Base-by-base conservation (phyloP, 2,329 filamentous ascomycete species). In the Pestalotiopsis sp. region DNA sequence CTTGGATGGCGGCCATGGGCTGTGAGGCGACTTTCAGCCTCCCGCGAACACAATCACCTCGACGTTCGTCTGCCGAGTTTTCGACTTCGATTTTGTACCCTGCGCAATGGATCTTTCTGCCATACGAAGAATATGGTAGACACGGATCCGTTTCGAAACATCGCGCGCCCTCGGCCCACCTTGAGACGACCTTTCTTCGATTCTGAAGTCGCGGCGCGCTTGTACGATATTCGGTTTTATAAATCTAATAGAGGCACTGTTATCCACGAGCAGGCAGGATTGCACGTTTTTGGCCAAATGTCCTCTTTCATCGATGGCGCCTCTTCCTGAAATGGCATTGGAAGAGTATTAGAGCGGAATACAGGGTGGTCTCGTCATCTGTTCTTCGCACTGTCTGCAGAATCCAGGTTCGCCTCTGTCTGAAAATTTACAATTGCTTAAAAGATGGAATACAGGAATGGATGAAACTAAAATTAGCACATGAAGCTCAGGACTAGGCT, bases 201-300 rank as follows among this genome's bases (percentile, higher is more conserved):
- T 56, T 60, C 41, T 59, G 31, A 66, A 41, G 23, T 13, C 60
- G 52, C 9, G 64, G 14, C 60, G 56, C 49, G 64, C 36, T 27
- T 66, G 64, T 66, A 66, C 25, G 6, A 66, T 66, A 49, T 25
- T 66, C 23, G 31, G 31, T 66, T 14, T 36, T 13, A 52, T 66
- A 12, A 57, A 52, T 23, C 23, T 60, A 63, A 39, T 23, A n/a
- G 17, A 23, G 60, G 38, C 36, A 38, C 25, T 27, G 12, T 27
- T 9, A 12, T 41, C 36, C 27, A 38, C 12, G 60, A 20, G 38
- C 25, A 36, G 57, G 14, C 13, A 52, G 45, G 45, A n/a, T n/a
- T 17, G n/a, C n/a, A 45, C 41, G 11, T 20, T 20, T n/a, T n/a
- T 23, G 17, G 45, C 17, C 45, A n/a, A 52, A n/a, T 11, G 17